These are phyloP conservation scores for Stagonosporopsis tanaceti DNA, from an alignment of 2,329 filamentous ascomycete genomes.

Conservation along the genomic window DNA sequence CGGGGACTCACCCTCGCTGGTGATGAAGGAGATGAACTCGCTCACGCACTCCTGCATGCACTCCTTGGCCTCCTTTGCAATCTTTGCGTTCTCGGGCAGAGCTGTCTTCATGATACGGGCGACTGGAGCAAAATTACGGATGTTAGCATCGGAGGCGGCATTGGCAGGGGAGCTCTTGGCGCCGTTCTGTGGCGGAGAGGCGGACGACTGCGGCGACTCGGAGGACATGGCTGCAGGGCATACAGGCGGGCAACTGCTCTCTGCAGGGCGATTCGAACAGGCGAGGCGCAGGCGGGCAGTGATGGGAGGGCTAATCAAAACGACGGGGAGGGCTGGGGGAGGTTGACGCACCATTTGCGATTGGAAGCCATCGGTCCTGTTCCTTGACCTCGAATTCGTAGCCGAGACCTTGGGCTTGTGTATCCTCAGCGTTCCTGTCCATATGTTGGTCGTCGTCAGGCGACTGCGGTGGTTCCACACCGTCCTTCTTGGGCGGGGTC, in stretches of 20 bases:
- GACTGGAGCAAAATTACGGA: slow-evolving; percentile 93
- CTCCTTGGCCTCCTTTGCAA: slow-evolving; percentile 98
- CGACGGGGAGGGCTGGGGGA: slow-evolving; percentile 34
- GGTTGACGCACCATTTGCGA: slow-evolving; percentile 94
- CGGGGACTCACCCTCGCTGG: slow-evolving; percentile 80
- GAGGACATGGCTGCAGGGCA: slow-evolving; percentile 52
- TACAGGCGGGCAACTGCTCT: slow-evolving; percentile 19
- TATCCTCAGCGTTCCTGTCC: slow-evolving; percentile 81
- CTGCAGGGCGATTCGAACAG: slow-evolving; percentile 57
- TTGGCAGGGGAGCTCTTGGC: slow-evolving; percentile 38
- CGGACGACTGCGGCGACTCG: slow-evolving; percentile 48
- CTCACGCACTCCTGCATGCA: slow-evolving; percentile 99
- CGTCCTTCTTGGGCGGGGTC: slow-evolving; percentile 83
- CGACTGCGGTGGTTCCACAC: slow-evolving; percentile 93
- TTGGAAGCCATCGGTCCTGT: slow-evolving; percentile 98
- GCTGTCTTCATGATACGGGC: slow-evolving; percentile 99
- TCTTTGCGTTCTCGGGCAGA: slow-evolving; percentile 97
- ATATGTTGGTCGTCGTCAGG: slow-evolving; percentile 93
- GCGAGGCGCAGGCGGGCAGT: slow-evolving; percentile 49
- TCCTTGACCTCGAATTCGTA: slow-evolving; percentile 99
- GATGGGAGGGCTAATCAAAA: slow-evolving; percentile 50
- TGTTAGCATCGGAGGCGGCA: slow-evolving; percentile 81
- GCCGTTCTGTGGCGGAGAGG: slow-evolving; percentile 37
- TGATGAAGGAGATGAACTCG: slow-evolving; percentile 99
- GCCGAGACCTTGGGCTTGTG: slow-evolving; percentile 76